Percentiles rank a stretch among this genome's conserved stretches.
Evolutionary conservation across 2,329 filamentous ascomycete genomes (phyloP).

Genomic region (Aspergillus ruber): DNA sequence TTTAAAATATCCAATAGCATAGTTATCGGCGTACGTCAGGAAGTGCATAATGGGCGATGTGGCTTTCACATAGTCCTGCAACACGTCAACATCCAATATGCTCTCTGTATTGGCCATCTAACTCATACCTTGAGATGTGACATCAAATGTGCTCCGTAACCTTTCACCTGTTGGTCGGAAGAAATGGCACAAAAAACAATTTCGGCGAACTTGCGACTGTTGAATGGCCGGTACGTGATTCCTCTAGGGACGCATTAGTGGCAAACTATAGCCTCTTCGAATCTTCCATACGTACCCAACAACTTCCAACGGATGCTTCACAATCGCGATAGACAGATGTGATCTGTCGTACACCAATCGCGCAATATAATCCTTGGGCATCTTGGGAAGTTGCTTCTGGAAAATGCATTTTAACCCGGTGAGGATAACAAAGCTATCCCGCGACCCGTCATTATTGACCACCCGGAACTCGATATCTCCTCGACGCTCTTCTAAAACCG

Average conservation of each 20-base stretch:
- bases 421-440: conserved; percentile 86
- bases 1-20: conserved; percentile 97
- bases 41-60: conserved; percentile 98
- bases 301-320: conserved; percentile 94
- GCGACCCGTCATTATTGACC: conserved; percentile 88
- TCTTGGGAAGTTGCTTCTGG: conserved; percentile 96
- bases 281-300: conserved; percentile 49
- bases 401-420: conserved; percentile 97
- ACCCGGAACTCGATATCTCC: conserved; percentile 96
- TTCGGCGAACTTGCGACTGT: conserved; percentile 85
- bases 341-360: conserved; percentile 95
- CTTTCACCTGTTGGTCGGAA: conserved; percentile 96
- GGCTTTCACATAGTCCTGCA: conserved; percentile 82
- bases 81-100: conserved; percentile 3
- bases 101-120: neutral
- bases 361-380: conserved; percentile 99
- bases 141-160: conserved; percentile 97
- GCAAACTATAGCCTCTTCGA: neutral
- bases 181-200: conserved; percentile 98
- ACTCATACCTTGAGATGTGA: conserved; percentile 71
- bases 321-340: conserved; percentile 91
- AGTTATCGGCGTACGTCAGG: conserved; percentile 96
- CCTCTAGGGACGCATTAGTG: conserved; percentile 52
- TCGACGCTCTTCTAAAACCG: conserved; percentile 85
- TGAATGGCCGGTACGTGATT: conserved; percentile 94